These are phyloP conservation scores for Mytilinidion resinicola DNA, from an alignment of 495 filamentous ascomycete species.

Conservation along the genomic window DNA sequence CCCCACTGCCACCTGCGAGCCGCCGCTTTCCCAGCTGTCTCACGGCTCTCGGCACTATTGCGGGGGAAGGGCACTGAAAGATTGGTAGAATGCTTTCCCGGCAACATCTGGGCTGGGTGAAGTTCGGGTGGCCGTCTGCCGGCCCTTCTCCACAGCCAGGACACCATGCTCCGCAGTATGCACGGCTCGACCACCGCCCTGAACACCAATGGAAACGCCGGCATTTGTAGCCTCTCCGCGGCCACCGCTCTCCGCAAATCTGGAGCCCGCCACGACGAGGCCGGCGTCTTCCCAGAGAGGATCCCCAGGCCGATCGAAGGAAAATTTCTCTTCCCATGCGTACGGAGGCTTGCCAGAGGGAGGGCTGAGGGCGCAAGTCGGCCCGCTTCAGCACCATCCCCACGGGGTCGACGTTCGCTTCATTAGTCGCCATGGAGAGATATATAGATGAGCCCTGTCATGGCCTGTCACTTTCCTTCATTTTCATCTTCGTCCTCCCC, in stretches of 20 bases:
- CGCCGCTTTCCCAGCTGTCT: too few relatives aligned
- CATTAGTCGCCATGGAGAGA: not conserved
- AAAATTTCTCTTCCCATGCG: conserved; percentile 1
- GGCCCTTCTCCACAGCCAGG: too few relatives aligned
- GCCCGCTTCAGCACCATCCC: conserved; percentile 6
- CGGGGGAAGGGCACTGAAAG: too few relatives aligned
- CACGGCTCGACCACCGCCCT: too few relatives aligned
- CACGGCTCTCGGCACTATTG: too few relatives aligned
- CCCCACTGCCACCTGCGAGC: too few relatives aligned
- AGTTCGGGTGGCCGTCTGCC: too few relatives aligned
- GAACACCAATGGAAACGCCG: too few relatives aligned
- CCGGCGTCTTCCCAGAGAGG: not conserved
- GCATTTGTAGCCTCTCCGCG: too few relatives aligned
- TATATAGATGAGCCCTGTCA: conserved; percentile 15
- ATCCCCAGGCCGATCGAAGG: conserved; percentile 3
- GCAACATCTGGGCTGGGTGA: too few relatives aligned
- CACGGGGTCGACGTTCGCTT: conserved; percentile 10
- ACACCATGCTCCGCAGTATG: too few relatives aligned
- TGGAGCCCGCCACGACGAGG: not conserved
- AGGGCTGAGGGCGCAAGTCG: not conserved
- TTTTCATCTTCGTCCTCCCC: not conserved
- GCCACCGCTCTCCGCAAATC: not conserved
- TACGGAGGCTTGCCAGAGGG: not conserved
- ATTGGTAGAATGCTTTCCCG: too few relatives aligned
- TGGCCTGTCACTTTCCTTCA: conserved; percentile 6